Evolutionary conservation across 1,284 basidiomycete species (phyloP).

Genomic region (Hymenochaete sp.): DNA sequence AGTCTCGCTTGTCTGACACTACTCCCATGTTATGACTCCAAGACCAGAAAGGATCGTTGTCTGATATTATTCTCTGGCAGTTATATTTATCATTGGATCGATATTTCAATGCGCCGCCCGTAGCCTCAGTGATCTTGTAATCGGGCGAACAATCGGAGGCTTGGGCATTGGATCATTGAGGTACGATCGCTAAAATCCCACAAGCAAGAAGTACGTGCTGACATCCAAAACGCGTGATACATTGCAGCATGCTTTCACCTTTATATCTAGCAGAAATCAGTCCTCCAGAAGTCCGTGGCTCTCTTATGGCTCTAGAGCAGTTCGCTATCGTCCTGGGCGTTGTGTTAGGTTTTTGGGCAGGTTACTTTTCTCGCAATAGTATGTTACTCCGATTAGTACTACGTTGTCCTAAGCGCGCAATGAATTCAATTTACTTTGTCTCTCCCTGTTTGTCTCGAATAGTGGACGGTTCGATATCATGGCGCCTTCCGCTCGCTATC

Average conservation of each 20-base stretch:
- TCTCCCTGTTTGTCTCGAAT: too few species aligned
- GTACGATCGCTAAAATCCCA: conserved; percentile 26
- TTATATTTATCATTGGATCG: conserved; percentile 64
- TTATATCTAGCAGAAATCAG: conserved; percentile 80
- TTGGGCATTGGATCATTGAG: conserved; percentile 73
- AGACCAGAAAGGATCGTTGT: neutral
- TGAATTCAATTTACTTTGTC: too few species aligned
- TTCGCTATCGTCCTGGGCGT: conserved; percentile 71
- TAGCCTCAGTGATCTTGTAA: conserved; percentile 46
- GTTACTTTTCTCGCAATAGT: conserved; percentile 63
- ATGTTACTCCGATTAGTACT: conserved; percentile 21
- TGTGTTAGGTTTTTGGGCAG: conserved; percentile 74
- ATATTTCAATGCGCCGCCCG: conserved; percentile 56
- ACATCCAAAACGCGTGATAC: neutral
- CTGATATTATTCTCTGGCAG: conserved; percentile 29
- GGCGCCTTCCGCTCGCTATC: conserved; percentile 67
- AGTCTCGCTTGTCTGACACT: conserved; percentile 11
- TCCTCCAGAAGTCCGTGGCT: conserved; percentile 73
- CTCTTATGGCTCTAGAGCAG: conserved; percentile 72
- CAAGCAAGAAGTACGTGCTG: neutral
- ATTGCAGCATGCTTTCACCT: conserved; percentile 59
- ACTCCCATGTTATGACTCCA: neutral
- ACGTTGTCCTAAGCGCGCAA: neutral
- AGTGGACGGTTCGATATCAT: conserved; percentile 43
- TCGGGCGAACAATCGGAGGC: conserved; percentile 66